Evolutionary conservation across 129 eudicot species (phyloP), one percentile per base, ranked within the genome.

Genomic region (Flaveria brownii): DNA sequence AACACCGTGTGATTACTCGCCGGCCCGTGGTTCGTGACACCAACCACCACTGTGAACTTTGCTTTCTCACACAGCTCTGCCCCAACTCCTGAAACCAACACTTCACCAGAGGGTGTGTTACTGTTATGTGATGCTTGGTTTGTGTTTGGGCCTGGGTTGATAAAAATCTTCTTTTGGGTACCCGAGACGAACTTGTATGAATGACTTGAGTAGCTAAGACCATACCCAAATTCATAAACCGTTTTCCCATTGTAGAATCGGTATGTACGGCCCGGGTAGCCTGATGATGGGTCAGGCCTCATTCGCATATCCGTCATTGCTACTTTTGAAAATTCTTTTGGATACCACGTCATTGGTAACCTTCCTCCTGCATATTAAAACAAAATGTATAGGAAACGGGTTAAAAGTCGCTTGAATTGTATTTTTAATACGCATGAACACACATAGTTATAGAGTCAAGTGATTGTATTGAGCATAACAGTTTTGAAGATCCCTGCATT

Each of bases 311-410:
- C 85, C 0, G 91, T 87, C 96, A 90, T 90, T 0, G 87, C 82
- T 25, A 90, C 81, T 2, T 80, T 88, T 54, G 70, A 67, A 71
- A 87, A 87, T 14, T 83, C 86, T 78, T 73, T 72, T 11, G 96
- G 96, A 57, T 90, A 90, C 96, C 96, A 90, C 12, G 96, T 90
- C 81, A 87, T 22, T 0, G 96, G 93, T 71, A 90, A 77, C 79
- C 85, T 82, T 59, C 93, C 93, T 26, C 93, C 96, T 90, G 73
- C 63, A 82, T 11, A 64, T 20, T 17, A 73, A 63, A 71, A 0
- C 23, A 1, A 13, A 20, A 52, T 43, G 61, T 2, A 16, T 3
- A 30, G 36, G 36, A 30, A 30, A 30, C 36, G 36, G 30, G 30
- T 26, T 26, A 1, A 26, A 26, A 26, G 30, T 26, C 3, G 36